A percentile compares a stretch with the other conserved stretches of the same genome.
Evolutionary conservation across 129 eudicot species (phyloP).

Genomic region (Kitagawia praeruptora): DNA sequence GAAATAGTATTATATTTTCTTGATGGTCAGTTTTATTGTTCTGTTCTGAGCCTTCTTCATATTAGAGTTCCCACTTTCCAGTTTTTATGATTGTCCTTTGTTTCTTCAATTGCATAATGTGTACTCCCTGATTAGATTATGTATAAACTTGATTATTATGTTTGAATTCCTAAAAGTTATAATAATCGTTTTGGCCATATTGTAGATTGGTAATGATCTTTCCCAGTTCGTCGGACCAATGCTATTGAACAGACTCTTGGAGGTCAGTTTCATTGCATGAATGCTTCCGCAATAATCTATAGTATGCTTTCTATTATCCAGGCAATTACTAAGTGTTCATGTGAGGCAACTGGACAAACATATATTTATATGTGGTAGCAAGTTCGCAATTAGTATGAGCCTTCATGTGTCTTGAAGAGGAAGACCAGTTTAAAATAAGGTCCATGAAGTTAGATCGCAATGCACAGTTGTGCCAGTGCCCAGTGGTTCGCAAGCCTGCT

Average conservation of each 20-base stretch:
- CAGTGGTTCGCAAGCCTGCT: background rate
- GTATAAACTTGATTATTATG: background rate
- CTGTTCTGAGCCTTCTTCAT: background rate
- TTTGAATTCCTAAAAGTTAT: background rate
- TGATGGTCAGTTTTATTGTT: background rate
- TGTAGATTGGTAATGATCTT: constrained; percentile 85
- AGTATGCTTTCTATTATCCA: background rate
- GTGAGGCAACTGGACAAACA: background rate
- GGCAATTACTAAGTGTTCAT: background rate
- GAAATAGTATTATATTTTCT: background rate
- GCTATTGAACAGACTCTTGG: constrained; percentile 58
- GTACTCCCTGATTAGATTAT: background rate
- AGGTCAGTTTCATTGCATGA: constrained; percentile 34
- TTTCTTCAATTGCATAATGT: background rate
- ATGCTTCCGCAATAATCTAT: background rate
- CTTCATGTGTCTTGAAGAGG: background rate
- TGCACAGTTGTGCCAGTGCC: background rate
- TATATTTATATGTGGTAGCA: background rate
- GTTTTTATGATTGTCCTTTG: background rate
- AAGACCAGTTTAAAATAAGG: background rate
- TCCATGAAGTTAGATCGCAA: background rate
- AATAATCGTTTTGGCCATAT: constrained; percentile 3
- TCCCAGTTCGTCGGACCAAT: constrained; percentile 87
- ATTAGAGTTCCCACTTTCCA: background rate
- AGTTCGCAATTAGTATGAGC: background rate